Evolutionary conservation across 257 asterid species (phyloP), one percentile per base, ranked within the genome.

Genomic region (Cinchona pubescens): DNA sequence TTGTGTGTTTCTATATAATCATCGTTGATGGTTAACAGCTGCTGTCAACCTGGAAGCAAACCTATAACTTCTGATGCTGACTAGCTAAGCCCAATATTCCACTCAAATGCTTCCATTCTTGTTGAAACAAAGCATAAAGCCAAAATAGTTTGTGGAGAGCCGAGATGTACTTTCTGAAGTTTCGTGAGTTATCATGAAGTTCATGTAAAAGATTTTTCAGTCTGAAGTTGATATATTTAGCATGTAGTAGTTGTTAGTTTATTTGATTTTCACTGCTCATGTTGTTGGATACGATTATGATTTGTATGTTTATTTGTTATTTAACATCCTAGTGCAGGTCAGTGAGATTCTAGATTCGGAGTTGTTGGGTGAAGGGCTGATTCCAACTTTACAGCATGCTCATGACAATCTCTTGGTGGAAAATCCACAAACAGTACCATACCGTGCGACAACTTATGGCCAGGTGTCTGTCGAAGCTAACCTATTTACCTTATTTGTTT

Each of bases 331-430:
- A 67, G 67, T 84, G 75, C 91, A 94, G 99, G 97, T 92, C 38
- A 94, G 97, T 60, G 97, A 94, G 88, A 94, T 94, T 76, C 86
- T 94, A 29, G 97, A 94, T 79, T 92, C 97, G 2, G 99, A 94
- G 83, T 90, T 94, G 72, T 80, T 94, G 83, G 97, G 97, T 37
- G 99, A 94, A 89, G 99, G 99, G 81, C 84, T 94, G 69, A 94
- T 94, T 80, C 99, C 99, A 67, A 92, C 96, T 76, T 83, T 94
- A 66, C 99, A 94, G 82, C 97, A 94, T 83, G 99, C 99, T 34
- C 97, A 94, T 82, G 99, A 94, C 80, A 82, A 92, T 66, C 88
- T 94, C 56, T 82, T 94, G 85, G 89, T 86, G 74, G 88, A 89
- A 79, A 88, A 89, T 83, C 97, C 99, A 25, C 84, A 76, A 78